Evolutionary conservation across 2,329 filamentous ascomycete species (phyloP), one percentile per base, ranked within the genome.

Genomic region (Fusarium sulawesiense): DNA sequence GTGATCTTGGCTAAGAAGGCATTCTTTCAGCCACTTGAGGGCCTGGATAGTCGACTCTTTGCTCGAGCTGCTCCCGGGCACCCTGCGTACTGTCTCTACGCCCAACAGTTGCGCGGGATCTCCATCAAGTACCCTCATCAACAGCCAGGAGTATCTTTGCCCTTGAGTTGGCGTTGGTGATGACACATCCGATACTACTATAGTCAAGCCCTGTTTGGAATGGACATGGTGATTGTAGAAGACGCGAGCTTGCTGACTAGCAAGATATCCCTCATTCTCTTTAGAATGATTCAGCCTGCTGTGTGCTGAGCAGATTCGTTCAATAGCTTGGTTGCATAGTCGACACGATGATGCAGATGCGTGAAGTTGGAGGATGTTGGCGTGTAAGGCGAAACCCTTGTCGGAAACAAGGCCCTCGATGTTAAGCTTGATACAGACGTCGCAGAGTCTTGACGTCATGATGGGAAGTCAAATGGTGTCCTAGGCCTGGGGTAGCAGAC

Each of bases 11-110:
- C 46, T 20, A 4, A 61, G 32, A 4, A 63, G 18, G 16, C 56
- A 63, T 14, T 42, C 25, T 8, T 54, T 54, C 3, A 61, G 7
- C 60, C 56, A 63, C n/a, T 34, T 21, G 3, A 61, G 11, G 18
- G n/a, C 27, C 32, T 54, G 56, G 2, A 29, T 1, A 7, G 41
- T 42, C 1, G 56, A 62, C 11, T n/a, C 34, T 0, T 16, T 2
- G 2, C 30, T 41, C 0, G 27, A 54, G 1, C 6, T 61, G 10
- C 4, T 55, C 7, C 34, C 20, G 6, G 41, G 21, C 1, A 55
- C 3, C 0, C 11, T 6, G 0, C 46, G 32, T 10, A 13, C 16
- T 1, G 40, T 40, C 4, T 30, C 16, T 3, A 4, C 21, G 0
- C 56, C 56, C 2, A 21, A 29, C 1, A 2, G 0, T 18, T 10